Percentiles rank a stretch among this genome's conserved stretches.
These are phyloP conservation scores for Puccinia triticina DNA, from an alignment of 1,284 basidiomycete species.

Conservation along the genomic window DNA sequence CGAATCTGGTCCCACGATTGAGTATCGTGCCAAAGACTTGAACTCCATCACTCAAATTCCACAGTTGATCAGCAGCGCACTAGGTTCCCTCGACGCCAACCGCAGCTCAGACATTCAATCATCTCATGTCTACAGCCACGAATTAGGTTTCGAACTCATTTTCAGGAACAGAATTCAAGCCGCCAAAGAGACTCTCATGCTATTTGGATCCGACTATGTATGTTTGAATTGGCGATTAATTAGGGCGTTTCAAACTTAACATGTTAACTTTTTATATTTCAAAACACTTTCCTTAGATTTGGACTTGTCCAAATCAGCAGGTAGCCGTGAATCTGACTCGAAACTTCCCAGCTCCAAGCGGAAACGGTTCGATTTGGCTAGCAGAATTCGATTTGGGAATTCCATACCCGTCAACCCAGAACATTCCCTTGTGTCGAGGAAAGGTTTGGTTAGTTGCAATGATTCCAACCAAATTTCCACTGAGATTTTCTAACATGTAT, in stretches of 20 bases:
- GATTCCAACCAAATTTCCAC: not conserved
- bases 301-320: slow-evolving; percentile 49
- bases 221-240: not conserved
- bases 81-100: slow-evolving; percentile 14
- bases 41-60: slow-evolving; percentile 63
- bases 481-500: not conserved
- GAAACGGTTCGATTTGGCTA: slow-evolving; percentile 29
- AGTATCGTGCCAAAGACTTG: slow-evolving; percentile 62
- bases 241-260: no score
- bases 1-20: slow-evolving; percentile 71
- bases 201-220: slow-evolving; percentile 50
- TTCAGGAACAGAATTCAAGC: slow-evolving; percentile 47
- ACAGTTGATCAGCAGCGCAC: slow-evolving; percentile 54
- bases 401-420: slow-evolving; percentile 24
- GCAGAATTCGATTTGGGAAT: slow-evolving; percentile 37
- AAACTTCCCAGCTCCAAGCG: not conserved
- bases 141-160: slow-evolving; percentile 35
- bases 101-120: not conserved
- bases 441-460: slow-evolving; percentile 38
- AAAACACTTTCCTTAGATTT: slow-evolving; percentile 34
- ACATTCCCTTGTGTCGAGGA: slow-evolving; percentile 6
- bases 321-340: slow-evolving; percentile 35
- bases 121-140: slow-evolving; percentile 22
- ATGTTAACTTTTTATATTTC: not conserved
- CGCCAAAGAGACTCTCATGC: slow-evolving; percentile 55